phyloP scores from a whole-genome alignment of 2,329 filamentous ascomycete genomes.

The Hymenoscyphus fraxineus region DNA sequence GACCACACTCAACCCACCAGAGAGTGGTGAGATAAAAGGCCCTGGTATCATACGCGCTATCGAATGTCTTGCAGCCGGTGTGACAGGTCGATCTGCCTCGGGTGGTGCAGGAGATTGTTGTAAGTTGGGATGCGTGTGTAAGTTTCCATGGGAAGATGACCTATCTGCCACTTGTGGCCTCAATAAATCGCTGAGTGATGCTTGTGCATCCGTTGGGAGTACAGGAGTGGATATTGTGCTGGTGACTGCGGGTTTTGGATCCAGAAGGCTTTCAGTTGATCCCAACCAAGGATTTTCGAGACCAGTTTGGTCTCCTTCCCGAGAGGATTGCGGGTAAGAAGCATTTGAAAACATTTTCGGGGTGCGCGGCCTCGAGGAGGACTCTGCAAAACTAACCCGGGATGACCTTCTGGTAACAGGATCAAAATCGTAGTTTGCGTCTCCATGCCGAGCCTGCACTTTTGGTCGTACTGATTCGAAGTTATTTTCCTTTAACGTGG shows the following conservation, averaged over 20 bases:
- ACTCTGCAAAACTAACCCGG: conserved; percentile 28
- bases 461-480: conserved; percentile 16
- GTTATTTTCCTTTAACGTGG: conserved; percentile 14
- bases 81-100: conserved; percentile 39
- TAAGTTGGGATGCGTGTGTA: conserved; percentile 30
- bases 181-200: conserved; percentile 20
- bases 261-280: conserved; percentile 23
- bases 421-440: conserved; percentile 20
- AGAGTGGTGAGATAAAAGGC: conserved; percentile 57
- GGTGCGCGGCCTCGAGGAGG: conserved; percentile 22
- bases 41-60: conserved; percentile 52
- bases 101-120: conserved; percentile 34
- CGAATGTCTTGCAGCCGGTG: conserved; percentile 42
- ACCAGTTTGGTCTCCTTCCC: conserved; percentile 21
- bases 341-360: conserved; percentile 25
- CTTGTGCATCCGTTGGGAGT: conserved; percentile 32
- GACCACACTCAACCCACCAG: conserved; percentile 56
- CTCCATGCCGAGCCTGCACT: conserved; percentile 16
- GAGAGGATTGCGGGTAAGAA: conserved; percentile 22
- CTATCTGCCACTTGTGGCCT: conserved; percentile 25
- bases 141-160: conserved; percentile 27
- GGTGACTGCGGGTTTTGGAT: conserved; percentile 24
- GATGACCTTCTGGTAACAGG: conserved; percentile 27
- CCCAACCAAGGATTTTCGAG: conserved; percentile 31
- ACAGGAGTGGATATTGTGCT: conserved; percentile 28